Evolutionary conservation across 2,329 filamentous ascomycete species (phyloP).

Genomic region (Amesomyces nigricolor): DNA sequence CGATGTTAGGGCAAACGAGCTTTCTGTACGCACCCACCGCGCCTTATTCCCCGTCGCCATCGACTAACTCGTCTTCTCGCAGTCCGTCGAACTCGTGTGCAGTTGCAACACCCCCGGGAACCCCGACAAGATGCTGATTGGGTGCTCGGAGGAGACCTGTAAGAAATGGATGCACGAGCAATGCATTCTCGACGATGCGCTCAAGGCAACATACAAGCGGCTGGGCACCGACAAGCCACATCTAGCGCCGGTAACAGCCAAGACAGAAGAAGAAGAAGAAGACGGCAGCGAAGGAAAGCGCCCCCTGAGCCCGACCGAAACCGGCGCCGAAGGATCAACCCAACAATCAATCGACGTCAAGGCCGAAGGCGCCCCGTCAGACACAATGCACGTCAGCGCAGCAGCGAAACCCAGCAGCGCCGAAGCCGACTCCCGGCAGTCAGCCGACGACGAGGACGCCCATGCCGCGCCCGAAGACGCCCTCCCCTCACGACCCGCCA

Average conservation of each 20-base stretch:
- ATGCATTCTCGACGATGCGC: conserved; percentile 53
- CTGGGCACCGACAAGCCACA: conserved; percentile 49
- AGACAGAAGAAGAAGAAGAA: conserved; percentile 36
- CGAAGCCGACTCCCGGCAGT: conserved; percentile 31
- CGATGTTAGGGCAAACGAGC: conserved; percentile 50
- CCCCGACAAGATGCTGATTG: conserved; percentile 54
- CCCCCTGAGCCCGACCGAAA: conserved; percentile 48
- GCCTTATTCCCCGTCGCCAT: background rate
- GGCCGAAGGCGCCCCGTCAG: conserved; percentile 37
- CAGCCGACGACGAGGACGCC: conserved; percentile 25
- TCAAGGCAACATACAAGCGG: conserved; percentile 45
- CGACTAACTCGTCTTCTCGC: conserved; percentile 22
- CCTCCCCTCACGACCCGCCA: conserved; percentile 20
- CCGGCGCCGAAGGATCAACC: conserved; percentile 42
- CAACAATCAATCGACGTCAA: conserved; percentile 51
- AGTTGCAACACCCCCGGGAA: conserved; percentile 56
- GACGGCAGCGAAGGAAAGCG: conserved; percentile 37
- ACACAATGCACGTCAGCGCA: conserved; percentile 31
- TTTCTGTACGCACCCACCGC: conserved; percentile 45
- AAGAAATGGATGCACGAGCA: conserved; percentile 59
- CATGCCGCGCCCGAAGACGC: conserved; percentile 22
- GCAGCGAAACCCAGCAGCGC: conserved; percentile 29
- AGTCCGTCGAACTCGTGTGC: conserved; percentile 53
- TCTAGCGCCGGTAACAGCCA: conserved; percentile 32
- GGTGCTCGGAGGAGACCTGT: conserved; percentile 51